Evolutionary conservation across 257 asterid species (phyloP).

Genomic region (Orobanche coerulescens): DNA sequence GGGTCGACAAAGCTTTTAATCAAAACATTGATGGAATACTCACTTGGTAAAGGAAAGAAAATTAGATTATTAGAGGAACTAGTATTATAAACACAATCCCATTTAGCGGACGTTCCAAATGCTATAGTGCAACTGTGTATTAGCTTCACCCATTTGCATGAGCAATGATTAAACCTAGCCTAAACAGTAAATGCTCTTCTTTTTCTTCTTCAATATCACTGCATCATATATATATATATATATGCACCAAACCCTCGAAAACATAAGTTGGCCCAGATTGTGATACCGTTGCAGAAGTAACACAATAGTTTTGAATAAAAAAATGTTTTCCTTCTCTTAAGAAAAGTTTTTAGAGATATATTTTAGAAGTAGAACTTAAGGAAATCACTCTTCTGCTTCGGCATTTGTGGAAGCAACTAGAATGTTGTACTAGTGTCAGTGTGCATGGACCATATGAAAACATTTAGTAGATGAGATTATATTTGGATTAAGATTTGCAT

Average conservation of each 20-base stretch:
- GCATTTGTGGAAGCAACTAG: slow-evolving; percentile 1
- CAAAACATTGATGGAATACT: background rate
- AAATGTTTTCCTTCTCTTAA: background rate
- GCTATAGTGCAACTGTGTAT: background rate
- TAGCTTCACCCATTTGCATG: slow-evolving; percentile 8
- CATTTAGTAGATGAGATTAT: background rate
- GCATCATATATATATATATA: no score
- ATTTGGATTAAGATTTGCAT: background rate
- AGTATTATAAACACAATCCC: background rate
- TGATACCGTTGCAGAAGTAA: slow-evolving; percentile 10
- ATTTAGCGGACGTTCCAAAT: background rate
- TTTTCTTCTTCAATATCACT: slow-evolving; percentile 11
- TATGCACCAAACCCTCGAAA: no score
- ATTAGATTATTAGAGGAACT: background rate
- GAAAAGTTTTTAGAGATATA: background rate
- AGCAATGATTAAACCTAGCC: slow-evolving; percentile 1
- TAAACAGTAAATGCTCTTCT: slow-evolving; percentile 5
- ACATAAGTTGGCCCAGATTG: no score
- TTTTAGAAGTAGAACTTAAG: slow-evolving; percentile 6
- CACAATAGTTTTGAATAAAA: background rate
- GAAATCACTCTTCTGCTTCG: slow-evolving; percentile 11
- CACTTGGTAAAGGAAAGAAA: background rate
- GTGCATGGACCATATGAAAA: background rate
- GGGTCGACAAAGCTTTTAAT: background rate
- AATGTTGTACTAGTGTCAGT: background rate